Base-by-base conservation (phyloP, 1,139 yeast genomes). In the Sporopachydermia cereana region DNA sequence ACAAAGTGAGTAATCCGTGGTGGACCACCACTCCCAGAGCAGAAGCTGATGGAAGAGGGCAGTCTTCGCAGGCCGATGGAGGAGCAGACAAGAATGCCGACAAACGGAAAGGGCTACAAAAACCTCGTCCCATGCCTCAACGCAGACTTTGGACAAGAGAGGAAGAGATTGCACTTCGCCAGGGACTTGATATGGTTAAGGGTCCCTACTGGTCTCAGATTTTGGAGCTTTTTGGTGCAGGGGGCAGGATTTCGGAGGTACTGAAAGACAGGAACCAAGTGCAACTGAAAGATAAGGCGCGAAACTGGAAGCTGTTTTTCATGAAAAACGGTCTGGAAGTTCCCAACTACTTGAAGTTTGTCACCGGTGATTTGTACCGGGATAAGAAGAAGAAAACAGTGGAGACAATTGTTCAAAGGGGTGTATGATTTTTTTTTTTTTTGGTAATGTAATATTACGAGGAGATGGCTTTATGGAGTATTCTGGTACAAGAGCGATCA, bases 121-220 rank as follows among this genome's bases (percentile, higher is more conserved):
- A 22, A 43, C 44, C 44, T 27, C 36, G 45, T 20, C 41, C 48
- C 27, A 24, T 45, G 27, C 67, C 64, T 48, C 49, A 62, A 16
- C 67, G 91, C 50, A 66, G 89, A 47, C 79, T 86, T 3, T 91
- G 98, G 98, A 77, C 95, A 0, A 68, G 77, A 49, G 93, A 81
- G 34, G 98, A 91, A 59, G 97, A 91, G 57, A 78, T 76, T 41
- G 94, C 96, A 0, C 68, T 91, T 31, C 68, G 84, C 43, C 80
- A 79, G 48, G 97, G 96, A 0, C 67, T 91, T 46, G 85, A 83
- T 52, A 61, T 61, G 18, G 69, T 78, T 21, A 78, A 81, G 53
- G 98, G 98, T 1, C 94, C 97, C 0, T 85, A 81, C 53, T 91
- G 98, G 98, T 73, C 94, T 1, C 83, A 84, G 47, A 91, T 91